phyloP scores from a whole-genome alignment of 2,329 filamentous ascomycete genomes.

The Botrytis galanthina region DNA sequence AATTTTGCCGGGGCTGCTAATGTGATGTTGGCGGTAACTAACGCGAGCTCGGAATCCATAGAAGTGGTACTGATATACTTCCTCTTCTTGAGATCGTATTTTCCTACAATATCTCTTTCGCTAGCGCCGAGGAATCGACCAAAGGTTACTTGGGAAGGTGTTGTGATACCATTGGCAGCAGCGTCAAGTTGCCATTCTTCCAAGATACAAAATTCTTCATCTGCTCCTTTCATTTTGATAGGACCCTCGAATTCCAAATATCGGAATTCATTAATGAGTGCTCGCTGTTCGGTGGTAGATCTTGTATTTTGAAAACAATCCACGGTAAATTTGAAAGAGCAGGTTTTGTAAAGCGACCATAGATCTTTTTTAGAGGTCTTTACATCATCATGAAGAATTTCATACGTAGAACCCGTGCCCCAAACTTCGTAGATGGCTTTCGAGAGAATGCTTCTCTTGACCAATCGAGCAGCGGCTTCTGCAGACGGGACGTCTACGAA shows the following conservation, averaged over 20 bases:
- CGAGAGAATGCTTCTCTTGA: conserved; percentile 75
- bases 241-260: conserved; percentile 77
- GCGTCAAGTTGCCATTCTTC: conserved; percentile 70
- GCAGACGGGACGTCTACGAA: conserved; percentile 67
- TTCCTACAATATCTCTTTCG: conserved; percentile 64
- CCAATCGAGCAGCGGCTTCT: conserved; percentile 62
- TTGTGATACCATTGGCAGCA: conserved; percentile 46
- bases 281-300: conserved; percentile 58
- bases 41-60: conserved; percentile 92
- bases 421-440: conserved; percentile 88
- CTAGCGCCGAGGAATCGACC: conserved; percentile 69
- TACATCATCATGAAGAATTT: conserved; percentile 66
- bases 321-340: conserved; percentile 79
- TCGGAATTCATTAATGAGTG: conserved; percentile 76
- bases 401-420: conserved; percentile 68
- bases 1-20: conserved; percentile 78
- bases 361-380: conserved; percentile 55
- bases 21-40: conserved; percentile 89
- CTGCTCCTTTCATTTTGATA: conserved; percentile 71
- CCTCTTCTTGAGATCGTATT: conserved; percentile 88
- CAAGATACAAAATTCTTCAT: conserved; percentile 74
- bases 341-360: conserved; percentile 64
- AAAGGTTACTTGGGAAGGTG: conserved; percentile 64
- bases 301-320: conserved; percentile 80
- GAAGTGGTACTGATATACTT: conserved; percentile 93